phyloP scores from a whole-genome alignment of 2,329 filamentous ascomycete species.

The Gaeumannomyces sp. region DNA sequence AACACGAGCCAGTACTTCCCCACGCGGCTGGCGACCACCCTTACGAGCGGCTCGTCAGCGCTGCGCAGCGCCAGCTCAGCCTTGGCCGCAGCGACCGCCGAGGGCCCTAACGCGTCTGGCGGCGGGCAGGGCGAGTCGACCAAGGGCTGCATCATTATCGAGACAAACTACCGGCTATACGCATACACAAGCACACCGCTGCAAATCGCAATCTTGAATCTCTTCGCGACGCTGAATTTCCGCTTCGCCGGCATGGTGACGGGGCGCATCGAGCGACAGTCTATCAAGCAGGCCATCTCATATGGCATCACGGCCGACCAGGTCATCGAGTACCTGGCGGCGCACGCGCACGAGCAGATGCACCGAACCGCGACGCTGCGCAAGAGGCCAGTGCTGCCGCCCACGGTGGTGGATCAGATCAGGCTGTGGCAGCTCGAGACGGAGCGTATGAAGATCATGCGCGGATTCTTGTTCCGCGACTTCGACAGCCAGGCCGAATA shows the following conservation, averaged over 20 bases:
- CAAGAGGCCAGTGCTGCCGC: conserved; percentile 71
- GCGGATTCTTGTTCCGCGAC: conserved; percentile 84
- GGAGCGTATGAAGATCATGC: conserved; percentile 80
- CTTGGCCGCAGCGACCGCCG: conserved; percentile 59
- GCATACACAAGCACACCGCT: conserved; percentile 92
- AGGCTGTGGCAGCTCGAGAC: conserved; percentile 96
- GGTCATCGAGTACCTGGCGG: conserved; percentile 86
- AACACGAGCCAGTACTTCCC: conserved; percentile 69
- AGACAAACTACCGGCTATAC: conserved; percentile 97
- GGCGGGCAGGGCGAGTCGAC: conserved; percentile 36
- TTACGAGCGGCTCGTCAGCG: conserved; percentile 69
- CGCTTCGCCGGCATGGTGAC: conserved; percentile 93
- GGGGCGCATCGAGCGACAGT: conserved; percentile 82
- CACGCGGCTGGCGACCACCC: conserved; percentile 86
- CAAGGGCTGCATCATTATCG: conserved; percentile 86
- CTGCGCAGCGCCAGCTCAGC: conserved; percentile 65
- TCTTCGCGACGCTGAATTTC: conserved; percentile 82
- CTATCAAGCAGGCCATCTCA: conserved; percentile 78
- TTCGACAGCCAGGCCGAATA: conserved; percentile 70
- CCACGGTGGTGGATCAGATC: conserved; percentile 96
- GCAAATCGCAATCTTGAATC: conserved; percentile 86
- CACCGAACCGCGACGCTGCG: conserved; percentile 55
- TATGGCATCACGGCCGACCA: conserved; percentile 92
- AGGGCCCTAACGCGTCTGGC: conserved; percentile 41
- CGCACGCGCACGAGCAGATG: conserved; percentile 94